A percentile compares a stretch with the other conserved stretches of the same genome.
phyloP scores from a whole-genome alignment of 495 filamentous ascomycete genomes.

The Talaromyces adpressus region DNA sequence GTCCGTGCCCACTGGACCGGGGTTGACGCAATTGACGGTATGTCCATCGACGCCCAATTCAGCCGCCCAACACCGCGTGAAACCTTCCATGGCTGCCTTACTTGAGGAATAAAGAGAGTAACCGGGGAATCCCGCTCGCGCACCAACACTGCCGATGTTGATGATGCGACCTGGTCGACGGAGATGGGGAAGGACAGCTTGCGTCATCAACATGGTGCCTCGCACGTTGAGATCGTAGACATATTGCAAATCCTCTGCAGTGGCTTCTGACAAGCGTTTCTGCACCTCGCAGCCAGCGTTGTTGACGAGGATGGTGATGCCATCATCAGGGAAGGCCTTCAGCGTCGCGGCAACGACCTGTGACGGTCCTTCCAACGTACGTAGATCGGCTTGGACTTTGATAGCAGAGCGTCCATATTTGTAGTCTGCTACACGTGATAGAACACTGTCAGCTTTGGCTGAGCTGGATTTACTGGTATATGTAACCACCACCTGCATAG shows the following conservation, averaged over 20 bases:
- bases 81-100: constrained; percentile 41
- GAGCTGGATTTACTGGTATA: constrained; percentile 10
- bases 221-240: constrained; percentile 38
- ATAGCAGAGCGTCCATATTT: constrained; percentile 15
- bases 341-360: constrained; percentile 19
- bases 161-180: constrained; percentile 43
- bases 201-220: constrained; percentile 28
- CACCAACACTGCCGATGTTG: constrained; percentile 45
- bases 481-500: constrained; percentile 14
- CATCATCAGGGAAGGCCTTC: constrained; percentile 18
- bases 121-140: constrained; percentile 27
- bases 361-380: constrained; percentile 24
- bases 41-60: constrained; percentile 35
- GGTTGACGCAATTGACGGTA: constrained; percentile 37
- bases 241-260: constrained; percentile 24
- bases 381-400: constrained; percentile 28
- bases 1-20: constrained; percentile 34
- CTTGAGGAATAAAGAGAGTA: constrained; percentile 33
- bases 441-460: neutral
- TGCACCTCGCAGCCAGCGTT: constrained; percentile 14
- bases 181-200: constrained; percentile 42
- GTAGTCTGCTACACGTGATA: neutral
- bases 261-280: constrained; percentile 20
- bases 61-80: constrained; percentile 33
- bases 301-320: constrained; percentile 20